These are phyloP conservation scores for Pleurotus tuoliensis DNA, from an alignment of 768 basidiomycete species.

Conservation along the genomic window DNA sequence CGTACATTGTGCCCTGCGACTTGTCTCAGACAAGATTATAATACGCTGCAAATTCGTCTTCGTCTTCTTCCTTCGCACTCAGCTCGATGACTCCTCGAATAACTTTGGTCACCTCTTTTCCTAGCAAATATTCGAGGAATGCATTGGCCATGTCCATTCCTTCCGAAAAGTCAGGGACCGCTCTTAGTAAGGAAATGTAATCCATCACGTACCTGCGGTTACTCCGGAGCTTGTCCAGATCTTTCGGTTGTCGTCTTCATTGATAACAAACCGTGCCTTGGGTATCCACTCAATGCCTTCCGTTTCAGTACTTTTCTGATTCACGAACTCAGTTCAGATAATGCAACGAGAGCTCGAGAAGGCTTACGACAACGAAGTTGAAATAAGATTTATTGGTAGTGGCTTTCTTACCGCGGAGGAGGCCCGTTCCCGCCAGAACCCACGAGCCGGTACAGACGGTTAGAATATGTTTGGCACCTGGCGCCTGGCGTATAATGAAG, in stretches of 20 bases:
- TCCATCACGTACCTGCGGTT: conserved; percentile 23
- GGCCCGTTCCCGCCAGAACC: conserved; percentile 23
- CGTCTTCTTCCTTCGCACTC: conserved; percentile 12
- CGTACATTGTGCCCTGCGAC: too few relatives aligned
- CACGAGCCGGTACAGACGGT: conserved; percentile 24
- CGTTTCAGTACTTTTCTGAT: conserved; percentile 19
- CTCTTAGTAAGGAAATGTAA: conserved; percentile 2
- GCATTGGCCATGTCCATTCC: conserved; percentile 32
- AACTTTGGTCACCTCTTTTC: conserved; percentile 12
- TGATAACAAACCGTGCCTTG: conserved; percentile 32
- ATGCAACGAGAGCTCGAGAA: background rate
- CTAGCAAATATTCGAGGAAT: conserved; percentile 26
- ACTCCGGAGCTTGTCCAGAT: conserved; percentile 36
- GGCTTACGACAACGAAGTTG: conserved; percentile 15
- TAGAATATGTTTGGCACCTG: conserved; percentile 20
- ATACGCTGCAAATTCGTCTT: conserved; percentile 24
- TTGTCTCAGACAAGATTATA: conserved; percentile 14
- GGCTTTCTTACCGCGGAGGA: conserved; percentile 23
- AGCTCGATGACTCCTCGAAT: conserved; percentile 19
- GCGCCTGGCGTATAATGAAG: conserved; percentile 15
- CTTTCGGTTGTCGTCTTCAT: conserved; percentile 26
- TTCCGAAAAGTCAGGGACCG: background rate
- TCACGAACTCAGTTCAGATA: background rate
- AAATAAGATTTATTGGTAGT: conserved; percentile 29
- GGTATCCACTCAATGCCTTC: conserved; percentile 28